Conservation (phyloP, 305 asterid species). For the Lippia alba region DNA sequence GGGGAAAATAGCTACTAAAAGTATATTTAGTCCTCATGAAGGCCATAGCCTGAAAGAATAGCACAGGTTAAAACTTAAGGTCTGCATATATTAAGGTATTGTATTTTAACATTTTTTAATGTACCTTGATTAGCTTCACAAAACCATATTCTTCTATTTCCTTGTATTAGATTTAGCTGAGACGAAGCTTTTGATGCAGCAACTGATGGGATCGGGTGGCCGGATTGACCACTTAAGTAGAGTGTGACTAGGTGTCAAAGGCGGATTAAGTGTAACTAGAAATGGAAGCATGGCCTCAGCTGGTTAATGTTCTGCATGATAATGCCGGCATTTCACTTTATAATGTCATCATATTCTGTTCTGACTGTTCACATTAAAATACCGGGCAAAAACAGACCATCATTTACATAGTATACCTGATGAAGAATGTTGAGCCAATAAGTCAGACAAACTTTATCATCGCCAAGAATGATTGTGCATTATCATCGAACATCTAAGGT, state of each 20-base stretch:
- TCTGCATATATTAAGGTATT: not conserved
- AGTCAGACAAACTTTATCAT: conserved; percentile 73
- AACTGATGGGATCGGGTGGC: conserved; percentile 91
- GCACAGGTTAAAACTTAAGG: not conserved
- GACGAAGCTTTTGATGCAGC: conserved; percentile 80
- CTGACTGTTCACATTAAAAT: no score
- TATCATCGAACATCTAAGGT: no score
- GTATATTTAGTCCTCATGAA: conserved; percentile 91
- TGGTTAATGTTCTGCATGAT: conserved; percentile 64
- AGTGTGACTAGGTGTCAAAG: conserved; percentile 58
- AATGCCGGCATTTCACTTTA: no score
- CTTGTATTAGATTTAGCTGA: conserved; percentile 72
- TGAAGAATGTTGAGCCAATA: conserved; percentile 92
- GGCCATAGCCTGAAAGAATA: conserved; percentile 73
- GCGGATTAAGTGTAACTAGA: conserved; percentile 83
- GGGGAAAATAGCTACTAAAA: not conserved
- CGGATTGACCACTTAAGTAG: conserved; percentile 79
- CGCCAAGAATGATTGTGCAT: conserved; percentile 90
- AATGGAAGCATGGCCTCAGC: conserved; percentile 63
- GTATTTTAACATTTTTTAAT: not conserved
- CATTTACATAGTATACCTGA: conserved; percentile 44
- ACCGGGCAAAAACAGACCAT: no score
- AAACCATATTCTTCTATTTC: conserved; percentile 85
- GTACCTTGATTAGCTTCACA: conserved; percentile 94
- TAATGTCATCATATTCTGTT: no score